Evolutionary conservation across 805 yeast genomes (phyloP).

Genomic region (Candida coquimbonensis): DNA sequence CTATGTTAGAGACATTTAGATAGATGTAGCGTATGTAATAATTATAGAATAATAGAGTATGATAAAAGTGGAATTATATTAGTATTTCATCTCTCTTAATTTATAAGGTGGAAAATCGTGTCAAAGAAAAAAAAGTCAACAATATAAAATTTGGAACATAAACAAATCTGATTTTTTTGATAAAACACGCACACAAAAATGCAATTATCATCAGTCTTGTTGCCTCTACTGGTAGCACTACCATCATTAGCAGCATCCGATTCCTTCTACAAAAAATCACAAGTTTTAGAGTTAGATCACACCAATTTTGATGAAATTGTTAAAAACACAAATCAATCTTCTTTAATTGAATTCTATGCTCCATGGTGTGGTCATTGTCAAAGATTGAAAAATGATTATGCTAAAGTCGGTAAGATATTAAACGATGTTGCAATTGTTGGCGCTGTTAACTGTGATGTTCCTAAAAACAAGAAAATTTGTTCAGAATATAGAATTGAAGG

Average conservation of each 20-base stretch:
- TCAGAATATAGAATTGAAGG: slow-evolving; percentile 58
- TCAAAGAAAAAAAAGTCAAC: no score
- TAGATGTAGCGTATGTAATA: no score
- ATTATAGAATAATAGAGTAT: no score
- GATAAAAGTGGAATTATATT: no score
- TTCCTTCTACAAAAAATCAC: slow-evolving; percentile 8
- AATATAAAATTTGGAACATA: no score
- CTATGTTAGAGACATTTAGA: slow-evolving; percentile 49
- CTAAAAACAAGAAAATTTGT: slow-evolving; percentile 63
- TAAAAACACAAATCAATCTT: slow-evolving; percentile 62
- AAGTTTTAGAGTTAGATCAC: slow-evolving; percentile 51
- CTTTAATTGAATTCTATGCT: slow-evolving; percentile 86
- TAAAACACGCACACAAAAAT: background rate
- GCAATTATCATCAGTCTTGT: background rate
- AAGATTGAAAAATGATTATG: slow-evolving; percentile 55
- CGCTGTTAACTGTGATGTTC: slow-evolving; percentile 81
- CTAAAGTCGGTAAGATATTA: slow-evolving; percentile 54
- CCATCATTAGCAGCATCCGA: background rate
- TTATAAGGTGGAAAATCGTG: no score
- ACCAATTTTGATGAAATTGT: slow-evolving; percentile 61
- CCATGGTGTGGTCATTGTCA: slow-evolving; percentile 98
- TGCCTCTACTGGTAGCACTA: background rate
- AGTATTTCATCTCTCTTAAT: no score
- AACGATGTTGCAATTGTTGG: slow-evolving; percentile 58
- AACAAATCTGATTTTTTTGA: no score